A percentile compares a stretch with the other conserved stretches of the same genome.
phyloP scores from a whole-genome alignment of 2,329 filamentous ascomycete genomes.

The Cyphellophora attinorum region DNA sequence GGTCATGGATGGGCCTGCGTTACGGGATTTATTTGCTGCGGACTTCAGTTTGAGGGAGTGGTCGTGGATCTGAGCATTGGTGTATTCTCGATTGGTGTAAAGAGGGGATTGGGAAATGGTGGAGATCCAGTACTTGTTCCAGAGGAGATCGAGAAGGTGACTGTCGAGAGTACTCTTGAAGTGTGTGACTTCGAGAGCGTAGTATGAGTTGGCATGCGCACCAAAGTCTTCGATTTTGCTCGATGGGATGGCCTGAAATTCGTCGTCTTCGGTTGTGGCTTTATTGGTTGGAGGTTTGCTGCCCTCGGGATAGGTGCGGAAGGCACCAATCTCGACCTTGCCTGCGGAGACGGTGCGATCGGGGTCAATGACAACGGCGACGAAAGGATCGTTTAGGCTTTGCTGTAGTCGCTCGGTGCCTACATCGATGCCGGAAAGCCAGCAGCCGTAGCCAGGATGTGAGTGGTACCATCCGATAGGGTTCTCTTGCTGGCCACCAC shows the following conservation, averaged over 20 bases:
- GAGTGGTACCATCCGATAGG: constrained; percentile 97
- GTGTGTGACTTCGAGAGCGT: constrained; percentile 80
- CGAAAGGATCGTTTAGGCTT: constrained; percentile 76
- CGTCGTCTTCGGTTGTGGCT: constrained; percentile 29
- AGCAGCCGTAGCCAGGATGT: constrained; percentile 95
- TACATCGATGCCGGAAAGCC: constrained; percentile 94
- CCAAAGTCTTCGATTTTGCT: constrained; percentile 94
- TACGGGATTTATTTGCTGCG: constrained; percentile 36
- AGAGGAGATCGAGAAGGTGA: constrained; percentile 75
- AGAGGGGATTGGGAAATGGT: constrained; percentile 86
- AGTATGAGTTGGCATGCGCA: constrained; percentile 83
- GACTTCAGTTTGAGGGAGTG: constrained; percentile 72
- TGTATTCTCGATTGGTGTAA: constrained; percentile 85
- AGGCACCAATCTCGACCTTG: constrained; percentile 95
- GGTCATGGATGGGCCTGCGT: constrained; percentile 10
- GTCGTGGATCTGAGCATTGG: constrained; percentile 84
- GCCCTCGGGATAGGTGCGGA: constrained; percentile 75
- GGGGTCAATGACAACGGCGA: constrained; percentile 92
- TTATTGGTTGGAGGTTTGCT: constrained; percentile 50
- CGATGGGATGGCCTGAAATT: constrained; percentile 62
- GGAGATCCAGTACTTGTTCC: constrained; percentile 99
- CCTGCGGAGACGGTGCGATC: constrained; percentile 89
- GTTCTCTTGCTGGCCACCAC: constrained; percentile 70
- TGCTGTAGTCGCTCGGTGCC: constrained; percentile 80
- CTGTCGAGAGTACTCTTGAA: constrained; percentile 90